Percentiles rank a stretch among this genome's conserved stretches.
Conservation (phyloP, 2,329 filamentous ascomycete species). For the Aspergillus sp. region DNA sequence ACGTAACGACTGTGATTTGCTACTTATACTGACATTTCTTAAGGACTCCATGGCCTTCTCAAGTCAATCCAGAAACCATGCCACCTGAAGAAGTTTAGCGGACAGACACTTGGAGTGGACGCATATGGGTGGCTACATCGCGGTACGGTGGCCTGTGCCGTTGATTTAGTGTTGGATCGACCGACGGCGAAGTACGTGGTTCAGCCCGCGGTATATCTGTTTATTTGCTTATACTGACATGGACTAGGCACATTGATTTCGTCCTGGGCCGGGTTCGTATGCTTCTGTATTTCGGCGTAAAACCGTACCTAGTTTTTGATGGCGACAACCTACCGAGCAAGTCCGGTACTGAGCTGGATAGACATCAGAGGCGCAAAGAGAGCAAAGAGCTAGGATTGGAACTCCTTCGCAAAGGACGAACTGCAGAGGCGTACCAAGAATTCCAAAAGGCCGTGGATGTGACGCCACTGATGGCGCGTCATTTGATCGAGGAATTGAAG, state of each 20-base stretch:
- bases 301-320: slow-evolving; percentile 94
- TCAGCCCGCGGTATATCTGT: slow-evolving; percentile 30
- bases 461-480: slow-evolving; percentile 90
- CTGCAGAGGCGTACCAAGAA: slow-evolving; percentile 76
- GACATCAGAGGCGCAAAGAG: slow-evolving; percentile 73
- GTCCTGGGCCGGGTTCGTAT: slow-evolving; percentile 88
- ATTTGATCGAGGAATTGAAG: slow-evolving; percentile 89
- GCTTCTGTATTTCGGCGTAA: slow-evolving; percentile 90
- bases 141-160: slow-evolving; percentile 83
- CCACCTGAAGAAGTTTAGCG: slow-evolving; percentile 80
- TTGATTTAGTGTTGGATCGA: slow-evolving; percentile 84
- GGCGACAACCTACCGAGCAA: slow-evolving; percentile 95
- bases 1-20: not conserved
- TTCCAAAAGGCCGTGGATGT: slow-evolving; percentile 95
- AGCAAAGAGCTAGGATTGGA: slow-evolving; percentile 75
- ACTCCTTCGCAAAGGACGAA: slow-evolving; percentile 77
- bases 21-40: slow-evolving; percentile 3
- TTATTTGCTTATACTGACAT: slow-evolving; percentile 55
- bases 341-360: slow-evolving; percentile 76
- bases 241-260: slow-evolving; percentile 73
- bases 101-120: slow-evolving; percentile 90
- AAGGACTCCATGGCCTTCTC: slow-evolving; percentile 83
- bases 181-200: slow-evolving; percentile 72
- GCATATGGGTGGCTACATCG: slow-evolving; percentile 98
- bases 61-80: slow-evolving; percentile 94